These are phyloP conservation scores for Scopulariopsis brevicaulis DNA, from an alignment of 2,329 filamentous ascomycete genomes.

Conservation along the genomic window DNA sequence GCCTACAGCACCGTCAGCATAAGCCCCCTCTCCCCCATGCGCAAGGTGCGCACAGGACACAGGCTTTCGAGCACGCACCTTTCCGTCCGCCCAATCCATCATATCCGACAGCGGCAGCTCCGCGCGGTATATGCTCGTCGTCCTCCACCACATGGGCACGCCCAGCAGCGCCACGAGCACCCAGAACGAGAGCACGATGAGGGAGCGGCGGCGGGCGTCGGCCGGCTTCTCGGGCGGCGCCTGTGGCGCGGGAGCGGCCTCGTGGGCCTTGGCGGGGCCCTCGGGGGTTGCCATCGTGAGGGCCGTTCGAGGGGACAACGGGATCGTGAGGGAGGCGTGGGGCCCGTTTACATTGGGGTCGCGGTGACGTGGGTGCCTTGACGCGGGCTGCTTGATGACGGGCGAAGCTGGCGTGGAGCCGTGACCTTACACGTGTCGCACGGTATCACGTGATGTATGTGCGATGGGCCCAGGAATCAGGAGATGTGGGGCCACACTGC, in stretches of 20 bases:
- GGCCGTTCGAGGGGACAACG: background rate
- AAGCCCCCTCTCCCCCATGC: background rate
- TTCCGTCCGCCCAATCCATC: conserved; percentile 84
- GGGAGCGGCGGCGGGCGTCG: conserved; percentile 56
- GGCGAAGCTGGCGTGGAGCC: background rate
- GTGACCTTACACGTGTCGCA: background rate
- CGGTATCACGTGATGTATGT: background rate
- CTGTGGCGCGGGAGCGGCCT: conserved; percentile 11
- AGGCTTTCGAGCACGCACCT: conserved; percentile 37
- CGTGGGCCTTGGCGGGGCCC: background rate
- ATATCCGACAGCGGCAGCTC: conserved; percentile 74
- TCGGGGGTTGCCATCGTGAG: background rate
- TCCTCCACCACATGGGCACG: conserved; percentile 91
- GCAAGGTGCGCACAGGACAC: background rate
- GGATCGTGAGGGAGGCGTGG: background rate
- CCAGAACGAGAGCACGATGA: conserved; percentile 86
- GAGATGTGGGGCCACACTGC: too few species aligned
- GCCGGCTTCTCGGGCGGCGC: conserved; percentile 71
- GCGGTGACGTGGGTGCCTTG: background rate
- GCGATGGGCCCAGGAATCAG: too few species aligned
- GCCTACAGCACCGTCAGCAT: conserved; percentile 30
- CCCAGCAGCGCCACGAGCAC: conserved; percentile 71
- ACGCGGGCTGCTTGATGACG: background rate
- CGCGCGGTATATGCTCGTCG: conserved; percentile 84
- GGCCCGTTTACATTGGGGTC: background rate